Percentiles rank a stretch among this genome's conserved stretches.
Evolutionary conservation across 1,284 basidiomycete genomes (phyloP).

Genomic region (Pseudomicrostroma phylloplanum): DNA sequence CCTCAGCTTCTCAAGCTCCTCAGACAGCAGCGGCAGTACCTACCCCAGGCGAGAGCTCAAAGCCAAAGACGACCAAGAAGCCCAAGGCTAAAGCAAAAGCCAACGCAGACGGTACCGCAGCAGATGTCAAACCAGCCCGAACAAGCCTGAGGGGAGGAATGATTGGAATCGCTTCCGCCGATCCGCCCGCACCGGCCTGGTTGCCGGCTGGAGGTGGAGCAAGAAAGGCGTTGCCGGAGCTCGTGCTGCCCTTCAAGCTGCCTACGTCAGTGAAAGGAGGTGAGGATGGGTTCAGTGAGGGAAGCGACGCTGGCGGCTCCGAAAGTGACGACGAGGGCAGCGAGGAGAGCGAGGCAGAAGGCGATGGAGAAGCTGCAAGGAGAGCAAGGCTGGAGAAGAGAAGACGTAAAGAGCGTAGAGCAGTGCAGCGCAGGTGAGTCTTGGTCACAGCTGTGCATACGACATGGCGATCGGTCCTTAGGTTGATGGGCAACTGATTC

Average conservation of each 20-base stretch:
- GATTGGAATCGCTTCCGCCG: neutral
- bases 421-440: neutral
- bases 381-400: neutral
- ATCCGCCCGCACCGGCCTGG: conserved; percentile 2
- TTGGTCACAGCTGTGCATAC: neutral
- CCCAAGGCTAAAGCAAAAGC: neutral
- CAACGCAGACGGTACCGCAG: neutral
- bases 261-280: neutral
- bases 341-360: neutral
- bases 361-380: neutral
- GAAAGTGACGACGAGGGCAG: neutral
- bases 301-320: neutral
- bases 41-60: neutral
- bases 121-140: neutral
- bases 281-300: neutral
- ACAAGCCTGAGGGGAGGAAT: neutral
- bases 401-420: neutral
- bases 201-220: neutral
- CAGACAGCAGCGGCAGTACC: too few species aligned
- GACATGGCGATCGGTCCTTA: neutral
- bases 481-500: neutral
- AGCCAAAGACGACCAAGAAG: conserved; percentile 1
- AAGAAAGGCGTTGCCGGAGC: neutral
- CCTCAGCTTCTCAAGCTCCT: too few species aligned
- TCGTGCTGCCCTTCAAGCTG: conserved; percentile 2